Evolutionary conservation across 768 basidiomycete genomes (phyloP).

Genomic region (Pleurotus platypus): DNA sequence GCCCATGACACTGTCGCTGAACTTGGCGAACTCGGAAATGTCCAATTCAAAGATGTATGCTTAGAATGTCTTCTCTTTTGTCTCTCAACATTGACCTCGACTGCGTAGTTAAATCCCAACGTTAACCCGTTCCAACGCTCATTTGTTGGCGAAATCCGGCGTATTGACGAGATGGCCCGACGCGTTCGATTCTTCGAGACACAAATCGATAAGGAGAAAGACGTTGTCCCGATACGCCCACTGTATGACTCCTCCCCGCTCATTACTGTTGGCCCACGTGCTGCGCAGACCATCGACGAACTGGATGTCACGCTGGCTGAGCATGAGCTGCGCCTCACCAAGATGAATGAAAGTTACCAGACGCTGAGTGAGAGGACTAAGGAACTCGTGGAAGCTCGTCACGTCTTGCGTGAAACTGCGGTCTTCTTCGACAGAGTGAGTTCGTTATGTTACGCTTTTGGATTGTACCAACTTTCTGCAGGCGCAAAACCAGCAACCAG

Average conservation of each 20-base stretch:
- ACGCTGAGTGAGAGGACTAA: conserved; percentile 78
- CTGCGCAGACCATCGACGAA: conserved; percentile 91
- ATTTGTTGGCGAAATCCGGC: conserved; percentile 93
- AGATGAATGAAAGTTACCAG: conserved; percentile 95
- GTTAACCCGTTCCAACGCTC: conserved; percentile 98
- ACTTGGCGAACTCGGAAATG: conserved; percentile 91
- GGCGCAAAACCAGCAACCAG: conserved; percentile 76
- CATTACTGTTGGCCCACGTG: conserved; percentile 87
- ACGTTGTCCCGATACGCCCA: conserved; percentile 78
- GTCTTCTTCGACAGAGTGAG: conserved; percentile 89
- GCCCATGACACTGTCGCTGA: conserved; percentile 96
- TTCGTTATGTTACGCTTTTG: conserved; percentile 2
- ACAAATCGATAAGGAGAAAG: conserved; percentile 85
- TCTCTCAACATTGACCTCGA: background rate
- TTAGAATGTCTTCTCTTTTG: background rate
- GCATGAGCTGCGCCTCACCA: conserved; percentile 77
- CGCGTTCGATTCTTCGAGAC: conserved; percentile 85
- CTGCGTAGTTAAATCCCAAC: conserved; percentile 78
- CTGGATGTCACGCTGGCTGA: conserved; percentile 84
- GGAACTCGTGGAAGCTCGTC: conserved; percentile 89
- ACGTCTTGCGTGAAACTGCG: conserved; percentile 92
- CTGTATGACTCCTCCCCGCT: conserved; percentile 84
- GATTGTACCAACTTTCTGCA: conserved; percentile 24
- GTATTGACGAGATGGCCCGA: conserved; percentile 94
- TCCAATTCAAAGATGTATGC: conserved; percentile 95